Evolutionary conservation across 2,329 filamentous ascomycete genomes (phyloP), one percentile per base, ranked within the genome.

Genomic region (Diaporthe helianthi): DNA sequence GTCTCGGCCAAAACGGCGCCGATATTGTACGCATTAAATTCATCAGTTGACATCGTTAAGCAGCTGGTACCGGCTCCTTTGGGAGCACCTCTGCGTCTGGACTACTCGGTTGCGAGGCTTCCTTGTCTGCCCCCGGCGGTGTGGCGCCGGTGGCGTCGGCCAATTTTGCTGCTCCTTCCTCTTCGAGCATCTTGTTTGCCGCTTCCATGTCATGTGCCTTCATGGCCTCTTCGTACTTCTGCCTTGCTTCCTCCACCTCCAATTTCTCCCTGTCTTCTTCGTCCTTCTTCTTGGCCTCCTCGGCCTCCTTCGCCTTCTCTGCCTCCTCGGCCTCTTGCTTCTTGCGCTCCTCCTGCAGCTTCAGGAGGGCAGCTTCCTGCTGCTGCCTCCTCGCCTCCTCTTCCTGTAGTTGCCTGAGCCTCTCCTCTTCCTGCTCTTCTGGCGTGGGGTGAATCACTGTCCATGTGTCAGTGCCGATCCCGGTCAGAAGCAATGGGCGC

Each of bases 401-500:
- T 33, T 71, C 68, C 10, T 41, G 33, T 5, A 58, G 49, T 31
- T 53, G 52, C 44, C 38, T 58, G 15, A 29, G 24, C 8, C 41
- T 51, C 31, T 71, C 55, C 15, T 24, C 4, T 31, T 46, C 46
- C 24, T 24, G 10, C 22, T 70, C 68, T 53, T 65, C 51, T 15
- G 63, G 49, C 8, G 70, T 65, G 24, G 70, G 70, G 29, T 70
- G 70, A n/a, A 70, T 47, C 7, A 69, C 69, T 71, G 17, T 17
- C 15, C 9, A 5, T 26, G 8, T 26, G 26, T 71, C 22, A 71
- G 69, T 49, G 36, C 29, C 6, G 22, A 13, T 13, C 31, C n/a
- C 2, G n/a, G n/a, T n/a, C n/a, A n/a, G n/a, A n/a, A n/a, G n/a
- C n/a, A n/a, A n/a, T n/a, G n/a, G n/a, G n/a, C n/a, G n/a, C n/a